These are phyloP conservation scores for Phalaenopsis aphrodite DNA, from an alignment of 106 monocot genomes.

Conservation along the genomic window DNA sequence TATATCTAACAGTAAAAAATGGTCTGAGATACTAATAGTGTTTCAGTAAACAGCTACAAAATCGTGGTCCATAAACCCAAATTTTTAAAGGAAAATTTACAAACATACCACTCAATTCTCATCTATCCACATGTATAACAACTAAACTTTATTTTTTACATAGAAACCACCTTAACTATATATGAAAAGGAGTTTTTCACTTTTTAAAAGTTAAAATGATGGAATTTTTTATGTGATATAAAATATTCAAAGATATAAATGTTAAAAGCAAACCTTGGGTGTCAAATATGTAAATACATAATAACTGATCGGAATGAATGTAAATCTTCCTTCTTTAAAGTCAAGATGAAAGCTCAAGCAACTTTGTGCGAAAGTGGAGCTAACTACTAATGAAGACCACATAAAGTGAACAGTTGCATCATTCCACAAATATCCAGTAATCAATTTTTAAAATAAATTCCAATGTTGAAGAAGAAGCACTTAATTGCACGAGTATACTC, in stretches of 20 bases:
- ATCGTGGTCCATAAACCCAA: not conserved
- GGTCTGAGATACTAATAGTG: not conserved
- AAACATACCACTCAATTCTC: too few relatives aligned
- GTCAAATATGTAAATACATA: too few relatives aligned
- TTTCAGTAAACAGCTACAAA: not conserved
- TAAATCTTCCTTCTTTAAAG: not conserved
- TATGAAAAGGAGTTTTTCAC: too few relatives aligned
- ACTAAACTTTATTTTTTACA: too few relatives aligned
- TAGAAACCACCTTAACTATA: too few relatives aligned
- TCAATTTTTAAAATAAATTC: too few relatives aligned
- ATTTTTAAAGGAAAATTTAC: not conserved
- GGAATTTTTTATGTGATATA: too few relatives aligned
- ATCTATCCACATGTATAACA: too few relatives aligned
- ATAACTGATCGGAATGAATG: too few relatives aligned
- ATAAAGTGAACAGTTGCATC: not conserved
- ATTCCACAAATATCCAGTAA: not conserved
- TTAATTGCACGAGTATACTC: constrained; percentile 19
- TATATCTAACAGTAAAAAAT: not conserved
- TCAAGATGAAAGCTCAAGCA: not conserved
- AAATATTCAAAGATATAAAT: too few relatives aligned
- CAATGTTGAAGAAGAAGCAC: not conserved
- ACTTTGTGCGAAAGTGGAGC: not conserved
- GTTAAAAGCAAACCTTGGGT: too few relatives aligned
- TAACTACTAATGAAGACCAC: not conserved
- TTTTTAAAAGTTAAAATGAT: too few relatives aligned